Percentiles rank a stretch among this genome's conserved stretches.
phyloP scores from a whole-genome alignment of 148 eudicot species.

The Rhododendron williamsianum region DNA sequence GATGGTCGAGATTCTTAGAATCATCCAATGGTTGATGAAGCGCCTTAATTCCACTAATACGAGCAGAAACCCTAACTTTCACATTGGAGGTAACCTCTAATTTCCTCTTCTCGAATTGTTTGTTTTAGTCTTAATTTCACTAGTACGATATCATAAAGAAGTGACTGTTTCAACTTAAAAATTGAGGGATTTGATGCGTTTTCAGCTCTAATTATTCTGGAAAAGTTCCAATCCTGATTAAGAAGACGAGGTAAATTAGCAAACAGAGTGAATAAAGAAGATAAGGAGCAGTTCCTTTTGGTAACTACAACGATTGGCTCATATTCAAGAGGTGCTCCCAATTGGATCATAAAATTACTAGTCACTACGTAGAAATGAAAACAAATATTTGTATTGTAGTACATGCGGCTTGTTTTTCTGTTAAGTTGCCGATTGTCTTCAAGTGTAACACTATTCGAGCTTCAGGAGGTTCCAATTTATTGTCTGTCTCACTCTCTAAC shows the following conservation, averaged over 20 bases:
- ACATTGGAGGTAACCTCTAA: slow-evolving; percentile 11
- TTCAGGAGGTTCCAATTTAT: too few relatives aligned
- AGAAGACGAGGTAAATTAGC: too few relatives aligned
- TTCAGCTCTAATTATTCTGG: background rate
- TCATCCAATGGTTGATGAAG: background rate
- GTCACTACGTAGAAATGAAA: too few relatives aligned
- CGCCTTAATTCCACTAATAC: background rate
- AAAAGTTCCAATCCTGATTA: background rate
- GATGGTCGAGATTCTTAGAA: background rate
- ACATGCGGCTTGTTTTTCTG: too few relatives aligned
- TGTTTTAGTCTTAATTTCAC: background rate
- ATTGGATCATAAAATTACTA: background rate
- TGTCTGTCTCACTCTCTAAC: too few relatives aligned
- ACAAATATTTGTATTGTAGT: too few relatives aligned
- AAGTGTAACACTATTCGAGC: too few relatives aligned
- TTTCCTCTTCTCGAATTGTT: background rate
- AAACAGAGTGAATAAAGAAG: background rate
- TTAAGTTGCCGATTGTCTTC: too few relatives aligned
- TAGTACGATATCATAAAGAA: background rate
- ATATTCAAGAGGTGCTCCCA: background rate
- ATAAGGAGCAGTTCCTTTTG: background rate
- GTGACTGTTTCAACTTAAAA: background rate
- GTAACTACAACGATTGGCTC: background rate
- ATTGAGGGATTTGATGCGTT: background rate
- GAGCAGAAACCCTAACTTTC: background rate